Conservation (phyloP, 257 asterid species). For the Solanum arcanum region DNA sequence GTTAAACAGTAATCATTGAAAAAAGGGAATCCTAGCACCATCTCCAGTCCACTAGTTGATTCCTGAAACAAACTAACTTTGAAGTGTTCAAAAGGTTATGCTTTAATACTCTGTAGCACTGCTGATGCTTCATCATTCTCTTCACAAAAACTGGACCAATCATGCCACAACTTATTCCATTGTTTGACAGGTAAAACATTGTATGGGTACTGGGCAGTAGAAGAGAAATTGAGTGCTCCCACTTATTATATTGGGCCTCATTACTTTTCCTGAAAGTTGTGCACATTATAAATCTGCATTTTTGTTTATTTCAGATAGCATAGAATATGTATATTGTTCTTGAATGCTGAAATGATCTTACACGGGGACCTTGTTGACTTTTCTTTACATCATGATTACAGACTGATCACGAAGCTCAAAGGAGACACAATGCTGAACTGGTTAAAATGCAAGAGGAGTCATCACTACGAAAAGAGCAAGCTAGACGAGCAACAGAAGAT, state of each 20-base stretch:
- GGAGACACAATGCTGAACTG: constrained; percentile 69
- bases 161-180: neutral
- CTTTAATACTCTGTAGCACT: neutral
- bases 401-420: constrained; percentile 88
- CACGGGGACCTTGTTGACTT: neutral
- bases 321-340: neutral
- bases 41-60: neutral
- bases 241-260: neutral
- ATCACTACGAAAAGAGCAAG: constrained; percentile 75
- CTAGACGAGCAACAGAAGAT: constrained; percentile 88
- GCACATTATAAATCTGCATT: neutral
- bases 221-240: neutral
- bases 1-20: neutral
- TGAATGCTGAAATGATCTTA: neutral
- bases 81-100: neutral
- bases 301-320: neutral
- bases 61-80: neutral
- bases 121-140: neutral
- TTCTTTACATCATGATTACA: constrained; percentile 22
- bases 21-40: neutral
- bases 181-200: neutral
- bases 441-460: constrained; percentile 96
- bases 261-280: neutral
- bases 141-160: neutral
- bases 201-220: neutral